phyloP scores from a whole-genome alignment of 164 flowering plant genomes.

The Magnolia officinalis region DNA sequence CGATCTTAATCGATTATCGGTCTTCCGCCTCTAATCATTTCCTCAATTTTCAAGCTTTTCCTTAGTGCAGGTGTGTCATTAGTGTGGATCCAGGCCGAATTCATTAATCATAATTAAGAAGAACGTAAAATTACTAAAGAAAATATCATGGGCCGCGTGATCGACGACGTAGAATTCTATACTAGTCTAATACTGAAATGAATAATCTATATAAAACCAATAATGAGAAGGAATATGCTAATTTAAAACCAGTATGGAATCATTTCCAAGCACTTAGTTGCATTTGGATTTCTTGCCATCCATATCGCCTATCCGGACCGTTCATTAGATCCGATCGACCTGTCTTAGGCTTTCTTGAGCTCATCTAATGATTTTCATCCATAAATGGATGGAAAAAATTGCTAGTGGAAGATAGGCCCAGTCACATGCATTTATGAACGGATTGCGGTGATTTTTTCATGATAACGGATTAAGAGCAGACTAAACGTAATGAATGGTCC shows the following conservation, averaged over 20 bases:
- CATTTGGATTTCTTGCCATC: too few relatives aligned
- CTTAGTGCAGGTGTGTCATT: not conserved
- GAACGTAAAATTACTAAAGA: constrained; percentile 3
- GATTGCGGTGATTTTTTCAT: too few relatives aligned
- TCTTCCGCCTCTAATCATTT: constrained; percentile 48
- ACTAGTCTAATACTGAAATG: not conserved
- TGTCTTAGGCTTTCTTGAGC: too few relatives aligned
- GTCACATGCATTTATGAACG: too few relatives aligned
- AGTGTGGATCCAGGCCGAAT: not conserved
- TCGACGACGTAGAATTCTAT: constrained; percentile 15
- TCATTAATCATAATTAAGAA: not conserved
- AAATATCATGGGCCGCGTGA: constrained; percentile 17
- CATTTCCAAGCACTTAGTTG: too few relatives aligned
- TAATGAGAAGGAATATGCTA: not conserved
- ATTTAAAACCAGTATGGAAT: not conserved
- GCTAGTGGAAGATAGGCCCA: too few relatives aligned
- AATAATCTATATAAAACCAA: not conserved
- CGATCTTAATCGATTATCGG: constrained; percentile 27
- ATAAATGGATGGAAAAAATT: too few relatives aligned
- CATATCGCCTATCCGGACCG: too few relatives aligned
- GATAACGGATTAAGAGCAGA: too few relatives aligned
- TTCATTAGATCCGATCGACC: too few relatives aligned
- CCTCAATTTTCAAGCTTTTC: constrained; percentile 10
- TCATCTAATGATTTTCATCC: too few relatives aligned
- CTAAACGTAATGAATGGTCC: too few relatives aligned